A percentile compares a stretch with the other conserved stretches of the same genome.
Evolutionary conservation across 2,329 filamentous ascomycete species (phyloP).

Genomic region (Fusarium pseudoanthophilum): DNA sequence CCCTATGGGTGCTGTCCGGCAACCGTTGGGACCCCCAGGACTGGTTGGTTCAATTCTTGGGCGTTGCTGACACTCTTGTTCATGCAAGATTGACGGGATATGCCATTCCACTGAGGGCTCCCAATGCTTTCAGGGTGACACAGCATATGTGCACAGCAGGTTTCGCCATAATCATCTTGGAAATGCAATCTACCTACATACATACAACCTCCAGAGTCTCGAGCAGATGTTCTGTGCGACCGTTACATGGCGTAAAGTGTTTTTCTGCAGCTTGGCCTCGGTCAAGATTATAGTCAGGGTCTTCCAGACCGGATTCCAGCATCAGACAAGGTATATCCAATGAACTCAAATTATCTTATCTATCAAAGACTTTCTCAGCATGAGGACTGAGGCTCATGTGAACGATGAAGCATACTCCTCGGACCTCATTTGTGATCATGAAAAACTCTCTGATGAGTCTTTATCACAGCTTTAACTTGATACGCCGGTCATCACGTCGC

Average conservation of each 20-base stretch:
- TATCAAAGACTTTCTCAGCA: slow-evolving; percentile 2
- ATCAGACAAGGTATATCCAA: slow-evolving; percentile 21
- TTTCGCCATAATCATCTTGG: slow-evolving; percentile 4
- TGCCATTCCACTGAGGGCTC: neutral
- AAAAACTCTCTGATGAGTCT: neutral
- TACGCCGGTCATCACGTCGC: slow-evolving; percentile 1
- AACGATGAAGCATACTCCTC: slow-evolving; percentile 6
- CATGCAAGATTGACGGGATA: neutral
- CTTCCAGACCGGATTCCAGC: slow-evolving; percentile 29
- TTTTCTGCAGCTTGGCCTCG: slow-evolving; percentile 25
- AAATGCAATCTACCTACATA: slow-evolving; percentile 4
- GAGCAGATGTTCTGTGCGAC: slow-evolving; percentile 10
- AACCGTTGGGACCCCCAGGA: neutral
- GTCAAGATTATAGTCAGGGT: slow-evolving; percentile 20
- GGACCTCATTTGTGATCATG: neutral
- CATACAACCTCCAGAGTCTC: neutral
- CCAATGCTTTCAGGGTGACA: neutral
- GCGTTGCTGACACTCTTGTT: neutral
- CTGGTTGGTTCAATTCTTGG: neutral
- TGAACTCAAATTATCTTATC: slow-evolving; percentile 38
- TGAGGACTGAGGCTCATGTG: slow-evolving; percentile 1
- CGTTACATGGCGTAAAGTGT: slow-evolving; percentile 1
- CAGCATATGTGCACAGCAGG: neutral
- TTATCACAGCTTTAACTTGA: neutral
- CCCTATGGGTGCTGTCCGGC: neutral